A percentile compares a stretch with the other conserved stretches of the same genome.
Evolutionary conservation across 75 land plant genomes (phyloP).

Genomic region (Cryptomeria japonica): DNA sequence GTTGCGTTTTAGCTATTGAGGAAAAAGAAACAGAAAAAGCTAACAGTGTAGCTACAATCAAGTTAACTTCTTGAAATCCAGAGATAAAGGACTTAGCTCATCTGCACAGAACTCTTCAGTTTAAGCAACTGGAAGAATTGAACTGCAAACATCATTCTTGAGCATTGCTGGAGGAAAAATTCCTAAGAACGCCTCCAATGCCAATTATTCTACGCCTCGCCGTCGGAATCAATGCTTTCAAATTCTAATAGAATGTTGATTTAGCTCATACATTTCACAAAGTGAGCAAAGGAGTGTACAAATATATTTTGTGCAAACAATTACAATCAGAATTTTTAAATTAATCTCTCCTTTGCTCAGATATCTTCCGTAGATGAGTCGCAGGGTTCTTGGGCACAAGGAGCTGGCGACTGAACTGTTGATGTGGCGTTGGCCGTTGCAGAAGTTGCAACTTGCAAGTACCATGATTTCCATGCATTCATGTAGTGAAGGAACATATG

Average conservation of each 20-base stretch:
- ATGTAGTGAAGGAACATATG: constrained; percentile 81
- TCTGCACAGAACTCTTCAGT: constrained; percentile 56
- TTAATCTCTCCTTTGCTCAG: not conserved
- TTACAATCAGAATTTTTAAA: not conserved
- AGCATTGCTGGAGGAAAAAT: not conserved
- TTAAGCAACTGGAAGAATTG: constrained; percentile 86
- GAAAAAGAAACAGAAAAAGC: not conserved
- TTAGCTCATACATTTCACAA: no score
- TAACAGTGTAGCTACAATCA: constrained; percentile 74
- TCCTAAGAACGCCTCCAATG: not conserved
- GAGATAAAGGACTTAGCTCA: constrained; percentile 71
- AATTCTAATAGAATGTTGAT: not conserved
- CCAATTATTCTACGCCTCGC: not conserved
- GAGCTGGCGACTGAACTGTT: not conserved
- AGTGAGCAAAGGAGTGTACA: not conserved
- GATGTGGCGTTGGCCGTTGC: not conserved
- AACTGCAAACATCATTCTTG: constrained; percentile 79
- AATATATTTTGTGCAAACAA: not conserved
- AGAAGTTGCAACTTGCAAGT: constrained; percentile 40
- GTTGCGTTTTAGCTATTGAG: not conserved
- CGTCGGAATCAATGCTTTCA: not conserved
- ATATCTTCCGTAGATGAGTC: not conserved
- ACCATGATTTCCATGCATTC: constrained; percentile 92
- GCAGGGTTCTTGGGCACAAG: not conserved
- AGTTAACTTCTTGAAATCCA: constrained; percentile 78